phyloP scores from a whole-genome alignment of 208 protist species.

The Acanthamoeba divionensis region DNA sequence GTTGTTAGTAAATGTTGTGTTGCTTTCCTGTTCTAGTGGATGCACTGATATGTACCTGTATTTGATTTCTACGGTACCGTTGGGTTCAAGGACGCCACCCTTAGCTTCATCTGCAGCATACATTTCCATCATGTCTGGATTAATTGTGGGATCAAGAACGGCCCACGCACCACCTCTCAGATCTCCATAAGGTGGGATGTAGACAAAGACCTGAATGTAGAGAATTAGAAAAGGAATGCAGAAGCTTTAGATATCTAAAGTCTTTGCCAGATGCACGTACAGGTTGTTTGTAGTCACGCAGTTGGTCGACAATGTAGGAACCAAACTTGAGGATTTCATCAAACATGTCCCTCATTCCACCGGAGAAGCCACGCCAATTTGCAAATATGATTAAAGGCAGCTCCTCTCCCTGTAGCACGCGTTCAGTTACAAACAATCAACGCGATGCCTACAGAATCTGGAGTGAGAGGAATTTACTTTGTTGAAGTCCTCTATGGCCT shows the following conservation, averaged over 20 bases:
- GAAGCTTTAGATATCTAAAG: neutral
- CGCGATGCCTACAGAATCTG: no score
- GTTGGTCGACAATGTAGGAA: slow-evolving; percentile 96
- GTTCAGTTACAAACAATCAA: no score
- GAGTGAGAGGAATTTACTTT: no score
- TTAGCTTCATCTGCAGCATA: slow-evolving; percentile 90
- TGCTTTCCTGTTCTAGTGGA: neutral
- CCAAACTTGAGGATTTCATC: slow-evolving; percentile 99
- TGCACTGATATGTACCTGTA: slow-evolving; percentile 76
- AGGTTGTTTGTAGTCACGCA: slow-evolving; percentile 91
- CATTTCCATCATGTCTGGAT: slow-evolving; percentile 96
- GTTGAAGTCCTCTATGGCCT: slow-evolving; percentile 96
- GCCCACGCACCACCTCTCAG: slow-evolving; percentile 97
- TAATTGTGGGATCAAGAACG: slow-evolving; percentile 96
- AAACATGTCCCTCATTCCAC: slow-evolving; percentile 98
- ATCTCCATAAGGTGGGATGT: slow-evolving; percentile 95
- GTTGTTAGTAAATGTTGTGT: slow-evolving; percentile 8
- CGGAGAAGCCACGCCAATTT: slow-evolving; percentile 98
- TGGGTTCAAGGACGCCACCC: slow-evolving; percentile 94
- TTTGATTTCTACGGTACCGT: slow-evolving; percentile 94
- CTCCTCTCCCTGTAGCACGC: slow-evolving; percentile 91
- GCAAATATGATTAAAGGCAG: slow-evolving; percentile 96
- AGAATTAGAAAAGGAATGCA: no score
- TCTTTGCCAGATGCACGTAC: no score
- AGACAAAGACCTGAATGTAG: no score